Conservation (phyloP, 768 basidiomycete genomes). For the Pisolithus tinctorius region DNA sequence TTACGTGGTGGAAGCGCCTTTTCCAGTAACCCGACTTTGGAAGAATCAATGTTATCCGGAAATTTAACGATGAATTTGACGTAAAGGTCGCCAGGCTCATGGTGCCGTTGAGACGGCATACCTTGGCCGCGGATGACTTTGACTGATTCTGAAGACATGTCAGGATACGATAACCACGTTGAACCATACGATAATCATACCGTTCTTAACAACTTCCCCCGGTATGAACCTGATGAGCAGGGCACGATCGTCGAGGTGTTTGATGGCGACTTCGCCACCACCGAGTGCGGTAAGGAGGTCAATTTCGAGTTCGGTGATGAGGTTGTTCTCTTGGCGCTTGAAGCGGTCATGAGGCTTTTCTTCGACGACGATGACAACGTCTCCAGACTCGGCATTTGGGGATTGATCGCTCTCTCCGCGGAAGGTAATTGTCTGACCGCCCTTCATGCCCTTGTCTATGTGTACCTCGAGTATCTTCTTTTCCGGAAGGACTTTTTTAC, state of each 20-base stretch:
- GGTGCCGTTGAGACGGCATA: constrained; percentile 98
- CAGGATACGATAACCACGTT: neutral
- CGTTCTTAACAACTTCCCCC: constrained; percentile 90
- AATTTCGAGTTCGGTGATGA: constrained; percentile 81
- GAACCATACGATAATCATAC: constrained; percentile 39
- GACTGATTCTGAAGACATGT: constrained; percentile 53
- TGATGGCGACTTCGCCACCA: constrained; percentile 85
- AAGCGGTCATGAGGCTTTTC: constrained; percentile 89
- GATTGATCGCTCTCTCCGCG: constrained; percentile 89
- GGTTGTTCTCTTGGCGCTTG: constrained; percentile 83
- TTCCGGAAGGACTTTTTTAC: constrained; percentile 90
- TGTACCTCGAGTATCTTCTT: constrained; percentile 97
- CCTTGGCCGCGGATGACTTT: constrained; percentile 94
- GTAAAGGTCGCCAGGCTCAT: constrained; percentile 91
- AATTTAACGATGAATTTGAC: constrained; percentile 84
- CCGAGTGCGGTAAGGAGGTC: constrained; percentile 91
- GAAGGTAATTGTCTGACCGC: constrained; percentile 86
- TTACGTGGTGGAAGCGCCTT: constrained; percentile 76
- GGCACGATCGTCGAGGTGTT: constrained; percentile 89
- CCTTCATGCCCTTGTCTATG: constrained; percentile 97
- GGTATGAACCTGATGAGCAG: constrained; percentile 78
- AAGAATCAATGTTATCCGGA: constrained; percentile 73
- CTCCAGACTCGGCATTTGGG: constrained; percentile 83
- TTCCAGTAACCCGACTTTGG: constrained; percentile 69
- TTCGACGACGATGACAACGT: constrained; percentile 90